phyloP scores from a whole-genome alignment of 345 rosid genomes.

The Dimocarpus longan region DNA sequence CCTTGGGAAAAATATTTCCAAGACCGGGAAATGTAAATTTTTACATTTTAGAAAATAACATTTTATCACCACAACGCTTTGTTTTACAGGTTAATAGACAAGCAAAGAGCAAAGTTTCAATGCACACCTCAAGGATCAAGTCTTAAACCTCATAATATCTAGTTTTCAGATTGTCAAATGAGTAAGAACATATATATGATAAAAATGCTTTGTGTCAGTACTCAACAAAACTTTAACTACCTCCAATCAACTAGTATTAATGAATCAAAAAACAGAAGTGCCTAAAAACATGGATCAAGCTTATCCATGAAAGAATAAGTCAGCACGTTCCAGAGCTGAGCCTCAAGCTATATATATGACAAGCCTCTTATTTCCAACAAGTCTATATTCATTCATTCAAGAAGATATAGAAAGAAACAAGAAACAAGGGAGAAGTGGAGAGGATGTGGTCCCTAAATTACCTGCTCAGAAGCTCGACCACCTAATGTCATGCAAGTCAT shows the following conservation, averaged over 20 bases:
- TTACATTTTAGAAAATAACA: not conserved
- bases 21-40: not conserved
- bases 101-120: not conserved
- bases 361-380: not conserved
- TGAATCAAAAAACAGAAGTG: not conserved
- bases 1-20: not conserved
- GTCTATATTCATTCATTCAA: not conserved
- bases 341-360: not conserved
- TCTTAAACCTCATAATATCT: not conserved
- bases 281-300: not conserved
- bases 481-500: slow-evolving; percentile 63
- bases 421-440: not conserved
- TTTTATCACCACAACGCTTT: not conserved
- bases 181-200: not conserved
- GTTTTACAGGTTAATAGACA: not conserved
- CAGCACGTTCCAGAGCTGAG: not conserved
- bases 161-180: not conserved
- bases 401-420: not conserved
- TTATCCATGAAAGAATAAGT: not conserved
- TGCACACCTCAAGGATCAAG: not conserved
- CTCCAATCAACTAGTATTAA: not conserved
- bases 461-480: slow-evolving; percentile 66
- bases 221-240: not conserved
- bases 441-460: slow-evolving; percentile 18
- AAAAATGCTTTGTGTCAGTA: not conserved